These are phyloP conservation scores for Xylariaceae sp. DNA, from an alignment of 2,329 filamentous ascomycete genomes.

Conservation along the genomic window DNA sequence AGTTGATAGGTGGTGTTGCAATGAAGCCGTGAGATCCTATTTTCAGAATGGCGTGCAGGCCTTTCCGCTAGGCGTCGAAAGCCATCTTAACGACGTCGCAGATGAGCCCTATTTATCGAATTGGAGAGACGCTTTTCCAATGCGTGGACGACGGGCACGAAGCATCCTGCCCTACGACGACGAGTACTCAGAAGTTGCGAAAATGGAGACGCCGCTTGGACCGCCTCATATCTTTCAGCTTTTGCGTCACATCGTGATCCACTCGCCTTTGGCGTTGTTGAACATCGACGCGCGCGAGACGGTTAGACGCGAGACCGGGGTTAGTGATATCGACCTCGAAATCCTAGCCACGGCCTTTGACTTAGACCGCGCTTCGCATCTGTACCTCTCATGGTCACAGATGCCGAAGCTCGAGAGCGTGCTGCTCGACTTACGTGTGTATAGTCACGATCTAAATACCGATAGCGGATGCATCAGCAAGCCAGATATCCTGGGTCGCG, in stretches of 20 bases:
- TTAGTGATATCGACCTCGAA: conserved; percentile 3
- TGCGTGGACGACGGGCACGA: conserved; percentile 13
- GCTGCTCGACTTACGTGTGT: conserved; percentile 31
- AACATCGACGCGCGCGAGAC: conserved; percentile 9
- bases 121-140: conserved; percentile 10
- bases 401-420: conserved; percentile 32
- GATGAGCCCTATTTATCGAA: not conserved
- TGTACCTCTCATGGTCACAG: conserved; percentile 32
- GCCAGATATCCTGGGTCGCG: conserved; percentile 19
- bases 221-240: conserved; percentile 15
- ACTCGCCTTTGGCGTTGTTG: conserved; percentile 26
- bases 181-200: conserved; percentile 6
- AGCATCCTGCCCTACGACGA: conserved; percentile 33
- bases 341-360: conserved; percentile 21
- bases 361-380: conserved; percentile 24
- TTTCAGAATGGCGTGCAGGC: conserved; percentile 26
- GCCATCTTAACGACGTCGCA: not conserved
- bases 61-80: conserved; percentile 18
- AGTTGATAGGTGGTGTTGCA: conserved; percentile 12
- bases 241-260: conserved; percentile 28
- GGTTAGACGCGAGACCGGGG: not conserved
- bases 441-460: conserved; percentile 30
- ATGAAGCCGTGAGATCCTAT: conserved; percentile 16
- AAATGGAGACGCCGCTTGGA: conserved; percentile 2
- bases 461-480: conserved; percentile 24